phyloP scores from a whole-genome alignment of 768 basidiomycete species.

The Termitomyces sp. region DNA sequence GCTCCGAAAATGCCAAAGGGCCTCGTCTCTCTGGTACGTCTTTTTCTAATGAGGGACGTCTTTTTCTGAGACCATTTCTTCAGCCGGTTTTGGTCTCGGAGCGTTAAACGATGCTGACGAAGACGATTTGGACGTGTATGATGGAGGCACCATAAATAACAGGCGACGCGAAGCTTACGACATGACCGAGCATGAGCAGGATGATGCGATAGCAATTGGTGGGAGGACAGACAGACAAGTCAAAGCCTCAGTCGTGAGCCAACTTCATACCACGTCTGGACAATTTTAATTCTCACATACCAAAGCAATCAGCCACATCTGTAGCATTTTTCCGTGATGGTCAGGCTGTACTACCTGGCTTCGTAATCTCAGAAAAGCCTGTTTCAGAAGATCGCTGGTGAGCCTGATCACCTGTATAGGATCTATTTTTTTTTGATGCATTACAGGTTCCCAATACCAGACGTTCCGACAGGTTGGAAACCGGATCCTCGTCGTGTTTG shows the following conservation, averaged over 20 bases:
- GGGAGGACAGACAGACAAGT: slow-evolving; percentile 22
- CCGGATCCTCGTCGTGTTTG: slow-evolving; percentile 84
- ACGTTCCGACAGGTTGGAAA: slow-evolving; percentile 81
- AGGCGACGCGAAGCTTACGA: slow-evolving; percentile 67
- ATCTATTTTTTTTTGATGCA: slow-evolving; percentile 5
- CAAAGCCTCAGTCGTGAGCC: slow-evolving; percentile 30
- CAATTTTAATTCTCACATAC: slow-evolving; percentile 21
- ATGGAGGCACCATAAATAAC: slow-evolving; percentile 36
- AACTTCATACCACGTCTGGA: slow-evolving; percentile 6
- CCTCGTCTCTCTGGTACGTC: slow-evolving; percentile 56
- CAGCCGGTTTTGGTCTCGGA: slow-evolving; percentile 87
- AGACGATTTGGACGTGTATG: slow-evolving; percentile 87
- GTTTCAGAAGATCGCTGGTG: slow-evolving; percentile 72
- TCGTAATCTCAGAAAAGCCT: slow-evolving; percentile 65
- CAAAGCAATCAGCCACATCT: slow-evolving; percentile 33
- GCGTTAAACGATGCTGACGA: slow-evolving; percentile 93
- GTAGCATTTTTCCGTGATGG: slow-evolving; percentile 70
- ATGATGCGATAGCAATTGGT: slow-evolving; percentile 50
- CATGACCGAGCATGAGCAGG: slow-evolving; percentile 59
- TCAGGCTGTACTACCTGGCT: slow-evolving; percentile 68
- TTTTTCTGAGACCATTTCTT: slow-evolving; percentile 2
- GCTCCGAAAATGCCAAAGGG: slow-evolving; percentile 32
- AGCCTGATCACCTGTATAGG: slow-evolving; percentile 18
- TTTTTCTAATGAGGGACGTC: background rate
- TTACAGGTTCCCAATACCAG: slow-evolving; percentile 78